phyloP scores from a whole-genome alignment of 2,329 filamentous ascomycete genomes.

The Microsporum ferrugineum region DNA sequence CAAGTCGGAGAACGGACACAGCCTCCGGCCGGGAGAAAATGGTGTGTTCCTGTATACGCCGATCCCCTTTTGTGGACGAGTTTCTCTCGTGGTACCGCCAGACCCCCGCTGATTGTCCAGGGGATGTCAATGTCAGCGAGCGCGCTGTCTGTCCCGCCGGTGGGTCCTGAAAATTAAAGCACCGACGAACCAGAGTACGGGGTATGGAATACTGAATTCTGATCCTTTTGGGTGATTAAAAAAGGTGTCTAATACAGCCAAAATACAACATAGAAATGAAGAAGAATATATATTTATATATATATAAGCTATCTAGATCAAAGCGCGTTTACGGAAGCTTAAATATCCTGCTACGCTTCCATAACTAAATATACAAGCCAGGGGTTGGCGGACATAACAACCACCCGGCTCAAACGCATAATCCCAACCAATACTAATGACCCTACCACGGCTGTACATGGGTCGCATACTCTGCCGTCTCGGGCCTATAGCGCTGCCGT shows the following conservation, averaged over 20 bases:
- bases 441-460: too few relatives aligned
- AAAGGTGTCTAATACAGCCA: neutral
- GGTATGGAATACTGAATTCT: neutral
- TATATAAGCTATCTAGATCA: neutral
- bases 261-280: neutral
- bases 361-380: neutral
- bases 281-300: neutral
- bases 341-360: neutral
- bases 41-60: neutral
- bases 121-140: neutral
- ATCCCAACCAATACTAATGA: neutral
- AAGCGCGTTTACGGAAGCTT: neutral
- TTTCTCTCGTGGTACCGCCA: neutral
- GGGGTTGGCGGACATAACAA: neutral
- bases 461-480: too few relatives aligned
- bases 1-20: neutral
- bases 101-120: neutral
- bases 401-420: neutral
- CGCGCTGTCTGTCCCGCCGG: neutral
- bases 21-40: neutral
- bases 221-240: neutral
- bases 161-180: neutral
- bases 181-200: neutral
- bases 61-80: too few relatives aligned
- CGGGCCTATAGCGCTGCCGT: too few relatives aligned